These are phyloP conservation scores for Backusella tuberculispora DNA, from an alignment of 192 early-diverging fungal genomes.

Conservation along the genomic window DNA sequence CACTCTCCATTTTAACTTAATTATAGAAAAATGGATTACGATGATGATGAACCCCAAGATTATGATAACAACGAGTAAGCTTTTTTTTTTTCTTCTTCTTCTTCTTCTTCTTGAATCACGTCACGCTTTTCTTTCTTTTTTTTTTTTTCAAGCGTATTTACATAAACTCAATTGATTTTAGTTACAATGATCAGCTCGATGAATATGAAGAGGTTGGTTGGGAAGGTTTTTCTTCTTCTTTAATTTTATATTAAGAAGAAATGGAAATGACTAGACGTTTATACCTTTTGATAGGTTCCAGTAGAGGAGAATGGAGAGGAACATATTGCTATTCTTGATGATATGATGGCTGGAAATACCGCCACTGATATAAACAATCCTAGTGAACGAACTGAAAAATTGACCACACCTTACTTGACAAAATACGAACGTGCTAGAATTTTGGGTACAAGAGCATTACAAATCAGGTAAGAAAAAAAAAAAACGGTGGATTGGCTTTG, in stretches of 20 bases:
- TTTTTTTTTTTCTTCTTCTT: not conserved
- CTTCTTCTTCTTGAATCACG: not conserved
- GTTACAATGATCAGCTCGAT: conserved; percentile 8
- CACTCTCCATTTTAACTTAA: not conserved
- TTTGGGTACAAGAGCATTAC: conserved; percentile 89
- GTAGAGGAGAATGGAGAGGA: conserved; percentile 8
- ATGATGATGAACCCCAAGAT: conserved; percentile 18
- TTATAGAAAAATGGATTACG: conserved; percentile 22
- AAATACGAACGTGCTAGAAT: conserved; percentile 95
- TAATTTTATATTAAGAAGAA: not conserved
- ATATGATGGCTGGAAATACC: not conserved
- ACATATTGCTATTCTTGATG: not conserved
- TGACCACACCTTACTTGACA: conserved; percentile 98
- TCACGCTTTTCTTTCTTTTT: not conserved
- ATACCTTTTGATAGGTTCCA: not conserved
- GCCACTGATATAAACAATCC: not conserved
- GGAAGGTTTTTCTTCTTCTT: no score
- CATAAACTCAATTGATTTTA: not conserved
- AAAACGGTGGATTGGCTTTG: not conserved
- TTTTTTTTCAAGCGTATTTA: not conserved
- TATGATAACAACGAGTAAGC: conserved; percentile 19
- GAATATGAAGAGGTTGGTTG: not conserved
- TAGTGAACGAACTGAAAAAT: conserved; percentile 67
- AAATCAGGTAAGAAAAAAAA: conserved; percentile 67
- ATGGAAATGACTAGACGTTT: not conserved